These are phyloP conservation scores for Irpex rosettiformis DNA, from an alignment of 1,284 basidiomycete genomes.

Conservation along the genomic window DNA sequence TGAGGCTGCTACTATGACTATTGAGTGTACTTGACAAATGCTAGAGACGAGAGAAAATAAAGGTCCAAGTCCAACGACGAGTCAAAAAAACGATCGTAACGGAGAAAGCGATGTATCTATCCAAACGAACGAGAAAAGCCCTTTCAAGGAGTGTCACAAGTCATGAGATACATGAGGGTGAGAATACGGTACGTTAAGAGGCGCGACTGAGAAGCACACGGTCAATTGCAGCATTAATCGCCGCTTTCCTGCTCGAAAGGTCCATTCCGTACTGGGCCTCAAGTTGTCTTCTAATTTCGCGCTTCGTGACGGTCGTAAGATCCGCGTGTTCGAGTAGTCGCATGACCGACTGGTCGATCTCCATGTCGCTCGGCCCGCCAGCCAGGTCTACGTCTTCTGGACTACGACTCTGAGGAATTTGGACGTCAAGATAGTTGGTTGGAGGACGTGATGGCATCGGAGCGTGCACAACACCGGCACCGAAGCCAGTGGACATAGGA, in stretches of 20 bases:
- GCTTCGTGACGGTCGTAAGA: conserved; percentile 86
- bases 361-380: conserved; percentile 56
- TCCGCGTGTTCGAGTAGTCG: conserved; percentile 75
- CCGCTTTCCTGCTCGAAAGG: conserved; percentile 58
- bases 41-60: neutral
- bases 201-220: conserved; percentile 44
- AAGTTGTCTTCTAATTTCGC: conserved; percentile 78
- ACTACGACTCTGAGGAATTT: conserved; percentile 50
- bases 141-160: neutral
- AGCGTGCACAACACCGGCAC: conserved; percentile 33
- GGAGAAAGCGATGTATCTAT: conserved; percentile 3
- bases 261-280: conserved; percentile 79
- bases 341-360: conserved; percentile 72
- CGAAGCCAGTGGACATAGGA: conserved; percentile 37
- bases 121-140: conserved; percentile 1
- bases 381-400: conserved; percentile 47
- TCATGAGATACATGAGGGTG: neutral
- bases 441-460: conserved; percentile 63
- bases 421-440: conserved; percentile 73
- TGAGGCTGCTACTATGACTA: neutral
- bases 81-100: neutral
- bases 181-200: conserved; percentile 12
- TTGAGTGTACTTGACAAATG: neutral
- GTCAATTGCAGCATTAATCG: conserved; percentile 73
- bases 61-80: conserved; percentile 7